Evolutionary conservation across 805 yeast genomes (phyloP), one percentile per base, ranked within the genome.

Genomic region (Candida coleopterorum): DNA sequence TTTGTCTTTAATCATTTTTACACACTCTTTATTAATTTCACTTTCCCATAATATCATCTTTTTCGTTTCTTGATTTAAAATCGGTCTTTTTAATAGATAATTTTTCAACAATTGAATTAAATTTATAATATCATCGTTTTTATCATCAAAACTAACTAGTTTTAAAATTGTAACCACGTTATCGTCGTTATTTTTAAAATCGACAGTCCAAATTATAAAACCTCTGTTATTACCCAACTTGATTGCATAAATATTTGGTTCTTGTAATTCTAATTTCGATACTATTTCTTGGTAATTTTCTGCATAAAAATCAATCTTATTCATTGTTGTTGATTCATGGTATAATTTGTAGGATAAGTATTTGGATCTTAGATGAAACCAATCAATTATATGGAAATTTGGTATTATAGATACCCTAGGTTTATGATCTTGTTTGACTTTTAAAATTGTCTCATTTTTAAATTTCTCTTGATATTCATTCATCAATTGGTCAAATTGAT

Each of bases 301-400:
- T 12, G 40, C 42, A 7, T 25, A 35, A 26, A 50, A 47, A 34
- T 58, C 56, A 24, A 53, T 39, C 7, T 35, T 38, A 4, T 29
- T 17, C 2, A 36, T 38, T 8, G 43, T 40, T 4, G 36, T 26
- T 11, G 44, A 38, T 28, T 45, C 29, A 30, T 56, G 43, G 34
- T 50, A 48, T 15, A 50, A 33, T 36, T 50, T 50, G 27, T 52
- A 47, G 30, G 56, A 42, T 18, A 53, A 37, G 39, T 44, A 65
- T 38, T 67, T 67, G 18, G 62, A 50, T 39, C 73, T 50, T 35
- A 64, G 48, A 37, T 67, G 73, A 42, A 64, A 65, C 73, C 73
- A 67, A 48, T 67, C 69, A 10, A 59, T 46, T 16, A 47, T 34
- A 16, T 55, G 52, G 5, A 58, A 42, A 6, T 49, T 40, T 2